Conservation (phyloP, 2,329 filamentous ascomycete species). For the Geosmithia morbida region DNA sequence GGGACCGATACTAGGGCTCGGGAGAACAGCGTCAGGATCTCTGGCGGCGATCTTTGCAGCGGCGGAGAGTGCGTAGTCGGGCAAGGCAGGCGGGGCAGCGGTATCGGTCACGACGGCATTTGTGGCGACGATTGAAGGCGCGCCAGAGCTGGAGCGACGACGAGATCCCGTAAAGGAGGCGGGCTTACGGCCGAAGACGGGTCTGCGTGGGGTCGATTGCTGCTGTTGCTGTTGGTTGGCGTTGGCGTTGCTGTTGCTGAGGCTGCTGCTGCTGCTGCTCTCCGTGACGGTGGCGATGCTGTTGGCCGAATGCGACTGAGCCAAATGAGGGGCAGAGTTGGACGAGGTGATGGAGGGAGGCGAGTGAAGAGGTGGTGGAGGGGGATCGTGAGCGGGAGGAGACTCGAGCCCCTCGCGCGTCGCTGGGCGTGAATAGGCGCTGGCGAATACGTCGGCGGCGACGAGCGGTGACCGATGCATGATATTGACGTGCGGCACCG, state of each 20-base stretch:
- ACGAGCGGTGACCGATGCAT: background rate
- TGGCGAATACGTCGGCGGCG: slow-evolving; percentile 4
- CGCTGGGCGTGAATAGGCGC: slow-evolving; percentile 16
- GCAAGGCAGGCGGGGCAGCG: slow-evolving; percentile 34
- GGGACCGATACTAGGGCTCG: slow-evolving; percentile 12
- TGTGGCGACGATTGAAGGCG: slow-evolving; percentile 13
- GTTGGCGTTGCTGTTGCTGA: slow-evolving; percentile 4
- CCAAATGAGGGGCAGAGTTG: background rate
- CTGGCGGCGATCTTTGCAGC: slow-evolving; percentile 26
- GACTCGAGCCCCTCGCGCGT: slow-evolving; percentile 18
- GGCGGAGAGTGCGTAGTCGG: slow-evolving; percentile 36
- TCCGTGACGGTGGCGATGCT: slow-evolving; percentile 6
- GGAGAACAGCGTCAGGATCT: slow-evolving; percentile 10
- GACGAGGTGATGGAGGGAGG: slow-evolving; percentile 2
- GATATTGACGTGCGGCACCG: background rate
- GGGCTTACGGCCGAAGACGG: slow-evolving; percentile 38
- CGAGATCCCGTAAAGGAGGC: slow-evolving; percentile 34
- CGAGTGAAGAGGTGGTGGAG: background rate
- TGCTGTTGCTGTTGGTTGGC: slow-evolving; percentile 12
- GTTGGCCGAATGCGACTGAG: slow-evolving; percentile 3
- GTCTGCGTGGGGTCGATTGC: slow-evolving; percentile 24
- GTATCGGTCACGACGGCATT: slow-evolving; percentile 28
- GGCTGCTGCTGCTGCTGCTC: slow-evolving; percentile 2
- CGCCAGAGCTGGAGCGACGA: slow-evolving; percentile 21
- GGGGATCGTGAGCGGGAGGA: background rate